Evolutionary conservation across 805 yeast genomes (phyloP), one percentile per base, ranked within the genome.

Genomic region (Torulaspora maleeae): DNA sequence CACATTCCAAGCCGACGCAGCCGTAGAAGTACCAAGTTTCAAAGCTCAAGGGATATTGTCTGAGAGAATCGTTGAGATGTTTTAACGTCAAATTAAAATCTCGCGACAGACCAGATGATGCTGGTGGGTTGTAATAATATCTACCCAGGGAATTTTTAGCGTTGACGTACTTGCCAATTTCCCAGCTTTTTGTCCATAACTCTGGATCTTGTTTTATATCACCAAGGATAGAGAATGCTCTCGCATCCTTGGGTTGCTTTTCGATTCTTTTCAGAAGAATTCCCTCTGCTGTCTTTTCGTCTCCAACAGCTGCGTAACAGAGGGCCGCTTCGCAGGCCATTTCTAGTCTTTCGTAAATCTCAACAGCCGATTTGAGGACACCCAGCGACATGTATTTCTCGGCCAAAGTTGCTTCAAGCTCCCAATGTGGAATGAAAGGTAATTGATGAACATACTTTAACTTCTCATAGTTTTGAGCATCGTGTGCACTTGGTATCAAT

Each of bases 1-100:
- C 74, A 11, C 79, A 64, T 59, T 88, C 96, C 40, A 93, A 70
- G 0, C 95, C 96, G 44, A 90, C 71, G 60, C 96, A 87, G 5
- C 98, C 98, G 59, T 90, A 89, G 57, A 89, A 79, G 61, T 82
- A 91, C 95, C 98, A 89, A 28, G 91, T 84, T 15, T 84, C 86
- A 54, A 77, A 80, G 55, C 77, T 78, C 43, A 87, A 69, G 8
- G 96, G 93, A 60, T 83, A 83, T 22, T 80, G 79, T 17, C 75
- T 69, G 48, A 91, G 70, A 11, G 93, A 82, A 30, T 89, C 95
- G 54, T 78, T 77, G 68, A 88, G 75, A 61, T 88, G 88, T 30
- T 66, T 66, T 45, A 87, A 74, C 0, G 89, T 83, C 24, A 66
- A 54, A 6, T 61, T 70, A 13, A 80, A 55, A 51, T 86, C 75